phyloP scores from a whole-genome alignment of 805 yeast genomes.

The Metschnikowia continentalis region DNA sequence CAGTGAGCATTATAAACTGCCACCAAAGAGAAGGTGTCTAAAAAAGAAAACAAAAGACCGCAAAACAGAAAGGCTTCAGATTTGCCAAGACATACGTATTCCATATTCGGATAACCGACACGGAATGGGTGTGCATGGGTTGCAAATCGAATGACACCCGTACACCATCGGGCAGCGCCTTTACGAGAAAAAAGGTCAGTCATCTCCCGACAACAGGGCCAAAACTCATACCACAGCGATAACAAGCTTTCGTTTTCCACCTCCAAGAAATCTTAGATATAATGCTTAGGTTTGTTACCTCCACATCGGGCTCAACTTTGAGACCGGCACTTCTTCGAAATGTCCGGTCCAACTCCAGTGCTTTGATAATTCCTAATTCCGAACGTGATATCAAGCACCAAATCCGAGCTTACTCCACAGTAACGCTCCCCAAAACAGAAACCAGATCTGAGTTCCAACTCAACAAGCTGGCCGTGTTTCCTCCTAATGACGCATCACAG shows the following conservation, averaged over 20 bases:
- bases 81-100: neutral
- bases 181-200: neutral
- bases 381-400: slow-evolving; percentile 11
- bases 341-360: slow-evolving; percentile 26
- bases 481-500: neutral
- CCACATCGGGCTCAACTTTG: slow-evolving; percentile 34
- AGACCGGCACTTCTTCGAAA: slow-evolving; percentile 37
- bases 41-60: no score
- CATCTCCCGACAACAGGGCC: neutral
- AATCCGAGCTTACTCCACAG: slow-evolving; percentile 10
- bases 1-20: no score
- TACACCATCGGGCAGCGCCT: slow-evolving; percentile 1
- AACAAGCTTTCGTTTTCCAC: neutral
- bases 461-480: neutral
- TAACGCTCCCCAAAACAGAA: neutral
- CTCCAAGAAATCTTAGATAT: neutral
- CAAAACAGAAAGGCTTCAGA: no score
- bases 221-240: neutral
- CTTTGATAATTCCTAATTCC: slow-evolving; percentile 10
- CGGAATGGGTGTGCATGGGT: neutral
- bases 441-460: neutral
- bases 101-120: neutral
- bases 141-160: neutral
- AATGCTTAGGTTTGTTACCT: slow-evolving; percentile 38
- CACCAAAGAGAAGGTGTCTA: no score